phyloP scores from a whole-genome alignment of 2,329 filamentous ascomycete species.

The Scorias spongiosa region DNA sequence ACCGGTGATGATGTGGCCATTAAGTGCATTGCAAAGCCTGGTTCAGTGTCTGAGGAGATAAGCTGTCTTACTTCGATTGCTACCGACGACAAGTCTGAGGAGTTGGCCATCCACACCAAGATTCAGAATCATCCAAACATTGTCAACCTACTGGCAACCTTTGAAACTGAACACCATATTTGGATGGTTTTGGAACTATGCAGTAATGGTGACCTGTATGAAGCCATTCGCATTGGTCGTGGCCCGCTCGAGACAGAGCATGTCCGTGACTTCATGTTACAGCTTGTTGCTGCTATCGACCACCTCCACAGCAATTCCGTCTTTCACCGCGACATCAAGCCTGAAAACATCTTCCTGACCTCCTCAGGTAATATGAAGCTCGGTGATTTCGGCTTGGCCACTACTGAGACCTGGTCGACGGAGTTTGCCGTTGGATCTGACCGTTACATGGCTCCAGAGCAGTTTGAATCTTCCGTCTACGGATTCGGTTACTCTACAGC shows the following conservation, averaged over 20 bases:
- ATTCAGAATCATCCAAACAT: slow-evolving; percentile 76
- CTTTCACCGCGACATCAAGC: slow-evolving; percentile 97
- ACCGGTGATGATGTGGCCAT: slow-evolving; percentile 76
- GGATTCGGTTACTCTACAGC: slow-evolving; percentile 70
- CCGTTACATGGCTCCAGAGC: slow-evolving; percentile 97
- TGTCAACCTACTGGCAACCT: slow-evolving; percentile 80
- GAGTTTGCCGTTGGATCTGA: slow-evolving; percentile 93
- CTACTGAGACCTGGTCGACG: slow-evolving; percentile 74
- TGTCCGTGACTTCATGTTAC: slow-evolving; percentile 91
- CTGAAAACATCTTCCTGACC: slow-evolving; percentile 94
- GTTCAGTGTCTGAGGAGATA: slow-evolving; percentile 30
- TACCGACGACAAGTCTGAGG: slow-evolving; percentile 70
- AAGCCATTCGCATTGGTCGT: slow-evolving; percentile 79
- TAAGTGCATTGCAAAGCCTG: slow-evolving; percentile 85
- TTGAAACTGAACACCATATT: slow-evolving; percentile 79
- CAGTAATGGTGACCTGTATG: slow-evolving; percentile 87
- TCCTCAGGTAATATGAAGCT: slow-evolving; percentile 84
- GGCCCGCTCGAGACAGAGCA: slow-evolving; percentile 91
- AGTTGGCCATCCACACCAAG: slow-evolving; percentile 62
- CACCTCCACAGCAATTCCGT: slow-evolving; percentile 84
- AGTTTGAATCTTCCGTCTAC: slow-evolving; percentile 74
- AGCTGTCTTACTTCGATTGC: slow-evolving; percentile 49
- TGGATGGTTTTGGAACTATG: slow-evolving; percentile 95
- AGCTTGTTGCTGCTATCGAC: slow-evolving; percentile 77
- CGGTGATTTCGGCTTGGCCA: slow-evolving; percentile 89